Evolutionary conservation across 2,329 filamentous ascomycete genomes (phyloP).

Genomic region (Eurotiales sp.): DNA sequence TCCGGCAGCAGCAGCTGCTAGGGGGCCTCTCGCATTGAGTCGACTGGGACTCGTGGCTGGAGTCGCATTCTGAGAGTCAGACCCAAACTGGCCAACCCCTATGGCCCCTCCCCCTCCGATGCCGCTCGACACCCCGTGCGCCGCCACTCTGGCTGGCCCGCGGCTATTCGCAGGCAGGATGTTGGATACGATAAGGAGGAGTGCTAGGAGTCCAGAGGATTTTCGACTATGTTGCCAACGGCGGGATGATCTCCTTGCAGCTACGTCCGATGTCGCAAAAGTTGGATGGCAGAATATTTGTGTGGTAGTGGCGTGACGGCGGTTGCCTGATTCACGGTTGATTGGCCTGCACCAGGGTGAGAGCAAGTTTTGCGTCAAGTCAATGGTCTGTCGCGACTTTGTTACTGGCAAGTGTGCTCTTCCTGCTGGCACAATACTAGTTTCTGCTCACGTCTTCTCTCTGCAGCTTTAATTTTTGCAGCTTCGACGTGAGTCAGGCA

Average conservation of each 20-base stretch:
- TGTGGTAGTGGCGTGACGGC: no score
- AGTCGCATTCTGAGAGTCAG: slow-evolving; percentile 32
- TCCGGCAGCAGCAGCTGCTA: not conserved
- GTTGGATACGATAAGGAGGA: no score
- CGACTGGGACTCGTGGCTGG: slow-evolving; percentile 29
- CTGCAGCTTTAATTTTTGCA: no score
- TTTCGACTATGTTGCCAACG: not conserved
- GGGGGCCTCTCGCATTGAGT: not conserved
- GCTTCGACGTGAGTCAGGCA: no score
- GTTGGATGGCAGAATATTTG: no score
- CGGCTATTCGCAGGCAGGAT: slow-evolving; percentile 11
- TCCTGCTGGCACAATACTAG: no score
- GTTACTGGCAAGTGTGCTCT: not conserved
- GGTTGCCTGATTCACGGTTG: not conserved
- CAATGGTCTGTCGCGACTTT: no score
- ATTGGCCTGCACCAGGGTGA: not conserved
- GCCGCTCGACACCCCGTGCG: slow-evolving; percentile 30
- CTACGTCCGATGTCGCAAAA: slow-evolving; percentile 16
- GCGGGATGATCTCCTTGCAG: slow-evolving; percentile 6
- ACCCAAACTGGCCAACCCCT: slow-evolving; percentile 20
- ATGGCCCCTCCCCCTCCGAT: slow-evolving; percentile 32
- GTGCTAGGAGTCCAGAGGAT: not conserved
- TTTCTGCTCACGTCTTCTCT: not conserved
- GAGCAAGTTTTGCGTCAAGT: no score
- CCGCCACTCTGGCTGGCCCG: slow-evolving; percentile 34